Evolutionary conservation across 106 monocot genomes (phyloP).

Genomic region (Apostasia ramifera): DNA sequence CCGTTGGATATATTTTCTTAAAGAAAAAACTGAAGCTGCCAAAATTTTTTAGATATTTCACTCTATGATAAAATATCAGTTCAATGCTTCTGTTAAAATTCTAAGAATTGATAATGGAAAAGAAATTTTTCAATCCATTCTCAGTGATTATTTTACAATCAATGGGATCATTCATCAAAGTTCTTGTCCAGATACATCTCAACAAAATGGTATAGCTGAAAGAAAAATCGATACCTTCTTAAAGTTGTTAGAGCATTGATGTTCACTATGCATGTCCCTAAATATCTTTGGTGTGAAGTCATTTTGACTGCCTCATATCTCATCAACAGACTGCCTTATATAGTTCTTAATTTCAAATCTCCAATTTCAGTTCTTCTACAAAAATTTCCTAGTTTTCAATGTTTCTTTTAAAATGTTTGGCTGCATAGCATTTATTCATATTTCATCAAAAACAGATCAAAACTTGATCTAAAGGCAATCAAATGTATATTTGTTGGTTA

Average conservation of each 20-base stretch:
- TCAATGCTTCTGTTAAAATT: background rate
- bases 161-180: slow-evolving; percentile 1
- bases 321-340: background rate
- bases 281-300: background rate
- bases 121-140: background rate
- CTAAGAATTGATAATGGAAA: slow-evolving; percentile 1
- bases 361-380: background rate
- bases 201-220: too few relatives aligned
- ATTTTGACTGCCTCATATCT: background rate
- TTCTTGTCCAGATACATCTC: background rate
- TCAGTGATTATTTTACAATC: background rate
- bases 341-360: background rate
- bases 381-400: background rate
- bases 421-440: background rate
- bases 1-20: background rate
- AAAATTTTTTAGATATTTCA: background rate
- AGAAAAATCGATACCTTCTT: background rate
- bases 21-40: background rate
- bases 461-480: background rate
- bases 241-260: background rate
- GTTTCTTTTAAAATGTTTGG: background rate
- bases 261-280: slow-evolving; percentile 3
- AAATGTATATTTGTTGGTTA: background rate
- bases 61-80: background rate
- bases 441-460: background rate